These are phyloP conservation scores for Trichosporon sp. DNA, from an alignment of 1,284 basidiomycete species.

Conservation along the genomic window DNA sequence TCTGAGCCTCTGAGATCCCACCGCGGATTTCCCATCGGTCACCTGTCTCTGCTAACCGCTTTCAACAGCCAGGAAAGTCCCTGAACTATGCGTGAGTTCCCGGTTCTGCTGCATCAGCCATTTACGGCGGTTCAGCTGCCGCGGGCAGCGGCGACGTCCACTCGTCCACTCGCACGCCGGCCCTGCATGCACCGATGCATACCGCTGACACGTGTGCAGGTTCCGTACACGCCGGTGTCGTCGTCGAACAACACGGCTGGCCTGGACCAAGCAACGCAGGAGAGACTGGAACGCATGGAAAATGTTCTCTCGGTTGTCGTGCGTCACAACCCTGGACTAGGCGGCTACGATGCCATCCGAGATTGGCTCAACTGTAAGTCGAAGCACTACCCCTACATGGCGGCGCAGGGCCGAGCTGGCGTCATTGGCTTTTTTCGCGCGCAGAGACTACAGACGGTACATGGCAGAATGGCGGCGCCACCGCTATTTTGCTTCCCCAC, in stretches of 20 bases:
- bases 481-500: neutral
- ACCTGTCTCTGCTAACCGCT: neutral
- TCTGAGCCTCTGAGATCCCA: no score
- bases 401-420: neutral
- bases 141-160: neutral
- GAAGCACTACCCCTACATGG: neutral
- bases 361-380: slow-evolving; percentile 38
- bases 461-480: neutral
- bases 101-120: no score
- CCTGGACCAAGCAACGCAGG: slow-evolving; percentile 33
- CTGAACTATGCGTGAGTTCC: slow-evolving; percentile 44
- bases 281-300: slow-evolving; percentile 39
- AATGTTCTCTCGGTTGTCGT: slow-evolving; percentile 39
- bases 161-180: neutral
- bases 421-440: neutral
- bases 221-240: slow-evolving; percentile 43
- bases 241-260: slow-evolving; percentile 16
- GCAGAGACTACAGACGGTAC: neutral
- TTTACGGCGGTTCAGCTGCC: no score
- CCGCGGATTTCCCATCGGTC: neutral
- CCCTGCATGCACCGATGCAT: neutral
- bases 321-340: slow-evolving; percentile 36
- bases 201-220: slow-evolving; percentile 25
- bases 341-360: slow-evolving; percentile 36
- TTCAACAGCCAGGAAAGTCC: slow-evolving; percentile 43